A percentile compares a stretch with the other conserved stretches of the same genome.
Conservation (phyloP, 352 stramenopile genomes). For the Phytophthora agathidicida region DNA sequence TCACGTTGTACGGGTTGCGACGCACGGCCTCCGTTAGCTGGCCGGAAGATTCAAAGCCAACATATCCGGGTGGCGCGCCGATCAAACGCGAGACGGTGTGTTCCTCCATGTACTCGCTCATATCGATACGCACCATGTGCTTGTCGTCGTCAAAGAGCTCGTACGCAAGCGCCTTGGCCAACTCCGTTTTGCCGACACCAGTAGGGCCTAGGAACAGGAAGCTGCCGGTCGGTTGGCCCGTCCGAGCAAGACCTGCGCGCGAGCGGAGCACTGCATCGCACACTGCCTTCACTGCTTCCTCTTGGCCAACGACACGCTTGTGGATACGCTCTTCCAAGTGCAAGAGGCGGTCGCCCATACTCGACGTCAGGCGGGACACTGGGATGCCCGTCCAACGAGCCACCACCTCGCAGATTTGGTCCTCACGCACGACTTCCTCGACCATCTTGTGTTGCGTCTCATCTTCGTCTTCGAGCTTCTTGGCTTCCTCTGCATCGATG, state of each 20-base stretch:
- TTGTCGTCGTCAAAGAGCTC: constrained; percentile 97
- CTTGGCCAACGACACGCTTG: constrained; percentile 94
- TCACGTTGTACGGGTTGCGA: constrained; percentile 95
- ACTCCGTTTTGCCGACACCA: constrained; percentile 95
- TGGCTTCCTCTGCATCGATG: constrained; percentile 73
- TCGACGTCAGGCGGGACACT: constrained; percentile 80
- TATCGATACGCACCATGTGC: constrained; percentile 96
- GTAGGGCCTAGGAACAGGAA: constrained; percentile 97
- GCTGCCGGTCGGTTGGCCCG: constrained; percentile 92
- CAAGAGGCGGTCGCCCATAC: constrained; percentile 82
- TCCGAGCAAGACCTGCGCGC: constrained; percentile 89
- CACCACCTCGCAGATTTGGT: constrained; percentile 92
- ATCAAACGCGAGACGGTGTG: constrained; percentile 94
- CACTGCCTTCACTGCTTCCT: constrained; percentile 92
- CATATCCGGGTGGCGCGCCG: constrained; percentile 95
- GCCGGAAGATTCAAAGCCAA: constrained; percentile 94
- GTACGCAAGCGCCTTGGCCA: constrained; percentile 94
- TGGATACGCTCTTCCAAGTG: constrained; percentile 86
- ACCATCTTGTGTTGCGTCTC: constrained; percentile 72
- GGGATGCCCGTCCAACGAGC: constrained; percentile 92
- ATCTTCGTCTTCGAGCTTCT: constrained; percentile 69
- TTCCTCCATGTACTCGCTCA: constrained; percentile 98
- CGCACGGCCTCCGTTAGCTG: constrained; percentile 97
- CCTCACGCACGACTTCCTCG: constrained; percentile 85
- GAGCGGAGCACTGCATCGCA: constrained; percentile 92